Conservation (phyloP, 2,329 filamentous ascomycete species). For the Coniochaeta prunicola region DNA sequence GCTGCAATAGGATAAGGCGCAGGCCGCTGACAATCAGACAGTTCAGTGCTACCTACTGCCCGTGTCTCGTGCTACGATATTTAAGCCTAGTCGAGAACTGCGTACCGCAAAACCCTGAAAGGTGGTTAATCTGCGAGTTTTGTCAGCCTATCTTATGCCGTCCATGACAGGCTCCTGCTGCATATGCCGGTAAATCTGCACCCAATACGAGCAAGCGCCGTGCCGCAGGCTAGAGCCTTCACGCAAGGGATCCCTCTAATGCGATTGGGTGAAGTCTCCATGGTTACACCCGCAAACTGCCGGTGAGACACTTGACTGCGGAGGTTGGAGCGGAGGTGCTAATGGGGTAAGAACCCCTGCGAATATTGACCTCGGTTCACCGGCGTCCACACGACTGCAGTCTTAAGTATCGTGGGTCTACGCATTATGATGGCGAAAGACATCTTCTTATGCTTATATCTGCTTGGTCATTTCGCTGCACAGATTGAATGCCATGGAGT, state of each 20-base stretch:
- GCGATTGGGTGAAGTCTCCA: background rate
- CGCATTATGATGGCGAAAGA: too few relatives aligned
- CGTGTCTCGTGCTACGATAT: too few relatives aligned
- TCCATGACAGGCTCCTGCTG: background rate
- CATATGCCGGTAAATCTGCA: background rate
- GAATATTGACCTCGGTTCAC: background rate
- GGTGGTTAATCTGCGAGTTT: background rate
- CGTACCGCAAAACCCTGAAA: background rate
- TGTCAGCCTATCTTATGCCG: background rate
- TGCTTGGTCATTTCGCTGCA: background rate
- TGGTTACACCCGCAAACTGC: background rate
- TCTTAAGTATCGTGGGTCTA: too few relatives aligned
- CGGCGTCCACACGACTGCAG: too few relatives aligned
- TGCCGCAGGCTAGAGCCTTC: background rate
- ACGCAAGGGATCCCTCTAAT: background rate
- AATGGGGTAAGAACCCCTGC: background rate
- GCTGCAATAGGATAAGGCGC: background rate
- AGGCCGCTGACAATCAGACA: background rate
- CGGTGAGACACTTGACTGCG: background rate
- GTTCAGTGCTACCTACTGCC: too few relatives aligned
- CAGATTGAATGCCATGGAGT: background rate
- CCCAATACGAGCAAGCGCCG: background rate
- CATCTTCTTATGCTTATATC: background rate
- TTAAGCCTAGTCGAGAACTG: too few relatives aligned
- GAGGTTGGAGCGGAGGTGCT: background rate